Evolutionary conservation across 257 asterid species (phyloP), one percentile per base, ranked within the genome.

Genomic region (Scutellaria minor): DNA sequence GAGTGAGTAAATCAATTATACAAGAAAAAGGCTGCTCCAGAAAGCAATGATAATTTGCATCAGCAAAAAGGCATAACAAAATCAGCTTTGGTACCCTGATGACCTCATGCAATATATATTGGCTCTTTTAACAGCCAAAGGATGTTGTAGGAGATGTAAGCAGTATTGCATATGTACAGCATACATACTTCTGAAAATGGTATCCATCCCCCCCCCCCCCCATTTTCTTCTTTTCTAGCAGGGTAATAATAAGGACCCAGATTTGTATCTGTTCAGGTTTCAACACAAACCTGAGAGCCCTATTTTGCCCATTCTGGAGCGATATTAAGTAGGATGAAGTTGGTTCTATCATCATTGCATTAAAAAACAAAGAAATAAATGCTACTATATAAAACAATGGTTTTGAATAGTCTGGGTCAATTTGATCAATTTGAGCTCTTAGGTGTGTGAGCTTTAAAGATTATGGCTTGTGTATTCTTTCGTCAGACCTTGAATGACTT

Each of bases 1-100:
- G 46, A 75, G 37, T 56, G 45, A 79, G 71, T 72, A n/a, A 24
- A 68, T 78, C 9, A 79, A 58, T 61, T 45, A 35, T n/a, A 52
- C 56, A 11, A 51, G 60, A 60, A 73, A 71, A 71, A 63, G 20
- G 10, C 9, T 65, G 44, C 22, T 27, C 24, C 20, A 39, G 68
- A 48, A 24, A 37, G 27, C 27, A 24, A 24, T 24, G 27, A 24
- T 24, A 24, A 24, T 24, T 24, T 24, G 27, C 27, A 24, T 24
- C 27, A 24, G 27, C 27, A 24, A 24, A 24, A 24, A 24, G 27
- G 27, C 27, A 24, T 24, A 24, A 24, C 27, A 64, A 37, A n/a
- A 57, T 42, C 11, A 73, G 59, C 58, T 42, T 2, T 4, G 45
- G 24, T 14, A 9, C 56, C 64, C 57, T 62, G 11, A 63, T 53